Percentiles rank a stretch among this genome's conserved stretches.
These are phyloP conservation scores for Xylaria sp. DNA, from an alignment of 2,329 filamentous ascomycete genomes.

Conservation along the genomic window DNA sequence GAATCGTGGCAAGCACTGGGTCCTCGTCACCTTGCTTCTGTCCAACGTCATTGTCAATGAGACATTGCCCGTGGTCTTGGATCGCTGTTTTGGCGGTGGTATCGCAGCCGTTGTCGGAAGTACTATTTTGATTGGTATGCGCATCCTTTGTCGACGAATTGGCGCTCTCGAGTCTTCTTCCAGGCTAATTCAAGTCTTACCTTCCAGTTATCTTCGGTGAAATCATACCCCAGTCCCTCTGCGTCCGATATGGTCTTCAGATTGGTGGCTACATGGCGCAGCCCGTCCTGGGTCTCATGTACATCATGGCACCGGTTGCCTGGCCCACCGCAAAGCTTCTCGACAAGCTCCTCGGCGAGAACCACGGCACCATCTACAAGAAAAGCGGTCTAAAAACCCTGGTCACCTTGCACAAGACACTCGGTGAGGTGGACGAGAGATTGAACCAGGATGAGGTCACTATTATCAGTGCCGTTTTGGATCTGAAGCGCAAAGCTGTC, in stretches of 20 bases:
- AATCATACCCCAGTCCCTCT: slow-evolving; percentile 91
- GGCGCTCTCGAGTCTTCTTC: neutral
- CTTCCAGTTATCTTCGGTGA: slow-evolving; percentile 89
- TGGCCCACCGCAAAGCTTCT: slow-evolving; percentile 96
- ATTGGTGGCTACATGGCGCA: slow-evolving; percentile 94
- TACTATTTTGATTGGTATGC: slow-evolving; percentile 84
- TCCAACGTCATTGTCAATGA: slow-evolving; percentile 99
- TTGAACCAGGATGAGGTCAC: slow-evolving; percentile 97
- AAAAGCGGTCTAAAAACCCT: slow-evolving; percentile 96
- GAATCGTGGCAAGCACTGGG: slow-evolving; percentile 93
- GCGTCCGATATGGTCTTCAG: slow-evolving; percentile 89
- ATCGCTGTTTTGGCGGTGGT: slow-evolving; percentile 87
- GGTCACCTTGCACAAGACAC: slow-evolving; percentile 86
- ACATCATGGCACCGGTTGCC: slow-evolving; percentile 78
- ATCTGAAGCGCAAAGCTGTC: slow-evolving; percentile 93
- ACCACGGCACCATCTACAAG: slow-evolving; percentile 96
- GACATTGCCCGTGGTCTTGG: slow-evolving; percentile 88
- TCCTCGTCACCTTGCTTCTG: slow-evolving; percentile 85
- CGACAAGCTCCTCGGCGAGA: slow-evolving; percentile 86
- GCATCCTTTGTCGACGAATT: neutral
- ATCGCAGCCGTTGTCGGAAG: slow-evolving; percentile 91
- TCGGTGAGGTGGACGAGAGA: slow-evolving; percentile 80
- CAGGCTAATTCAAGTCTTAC: slow-evolving; percentile 29
- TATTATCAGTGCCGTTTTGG: slow-evolving; percentile 93
- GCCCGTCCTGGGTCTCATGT: slow-evolving; percentile 85